A percentile compares a stretch with the other conserved stretches of the same genome.
phyloP scores from a whole-genome alignment of 371 early-diverging fungal species.

The Syncephalastrum racemosum region DNA sequence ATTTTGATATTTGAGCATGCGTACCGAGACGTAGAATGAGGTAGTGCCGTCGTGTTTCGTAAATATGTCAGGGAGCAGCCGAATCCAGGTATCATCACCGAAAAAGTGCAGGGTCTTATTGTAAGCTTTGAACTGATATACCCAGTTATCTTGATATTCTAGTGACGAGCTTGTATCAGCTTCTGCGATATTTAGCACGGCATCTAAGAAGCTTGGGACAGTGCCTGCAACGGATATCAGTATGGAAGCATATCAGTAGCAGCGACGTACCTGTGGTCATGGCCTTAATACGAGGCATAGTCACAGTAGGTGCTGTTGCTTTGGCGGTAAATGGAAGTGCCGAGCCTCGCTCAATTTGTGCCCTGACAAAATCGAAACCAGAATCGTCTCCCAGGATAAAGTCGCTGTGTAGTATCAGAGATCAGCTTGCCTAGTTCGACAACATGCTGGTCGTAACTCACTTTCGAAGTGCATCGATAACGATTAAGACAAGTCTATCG shows the following conservation, averaged over 20 bases:
- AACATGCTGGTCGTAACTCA: constrained; percentile 16
- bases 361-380: constrained; percentile 62
- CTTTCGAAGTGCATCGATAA: constrained; percentile 80
- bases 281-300: constrained; percentile 93
- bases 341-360: constrained; percentile 43
- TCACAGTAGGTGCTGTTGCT: constrained; percentile 92
- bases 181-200: constrained; percentile 84
- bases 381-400: constrained; percentile 71
- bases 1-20: background rate
- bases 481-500: constrained; percentile 74
- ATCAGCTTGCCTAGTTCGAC: no score
- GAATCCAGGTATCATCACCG: constrained; percentile 97
- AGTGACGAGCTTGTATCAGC: constrained; percentile 74
- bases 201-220: constrained; percentile 72
- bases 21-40: constrained; percentile 76
- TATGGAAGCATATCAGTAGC: constrained; percentile 2
- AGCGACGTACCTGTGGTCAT: constrained; percentile 81
- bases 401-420: constrained; percentile 49
- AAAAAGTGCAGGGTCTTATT: constrained; percentile 73
- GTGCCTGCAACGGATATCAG: constrained; percentile 32
- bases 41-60: constrained; percentile 71
- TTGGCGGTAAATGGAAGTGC: constrained; percentile 69
- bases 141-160: constrained; percentile 69
- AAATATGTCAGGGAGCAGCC: constrained; percentile 76
- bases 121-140: constrained; percentile 62